Conservation (phyloP, 2,329 filamentous ascomycete genomes). For the Colletotrichum echinochloae region DNA sequence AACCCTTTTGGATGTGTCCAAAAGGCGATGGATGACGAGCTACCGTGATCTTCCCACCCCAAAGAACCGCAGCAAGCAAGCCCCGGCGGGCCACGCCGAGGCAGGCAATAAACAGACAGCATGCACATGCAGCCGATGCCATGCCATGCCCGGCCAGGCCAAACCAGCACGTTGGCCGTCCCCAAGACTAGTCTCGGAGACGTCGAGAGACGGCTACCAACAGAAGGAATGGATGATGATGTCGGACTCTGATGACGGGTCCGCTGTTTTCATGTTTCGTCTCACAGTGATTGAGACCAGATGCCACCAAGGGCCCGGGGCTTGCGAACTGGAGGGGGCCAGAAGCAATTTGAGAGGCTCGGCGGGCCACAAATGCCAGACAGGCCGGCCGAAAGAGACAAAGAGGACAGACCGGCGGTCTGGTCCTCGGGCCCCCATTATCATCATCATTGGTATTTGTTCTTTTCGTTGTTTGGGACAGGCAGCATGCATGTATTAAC, state of each 20-base stretch:
- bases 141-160: conserved; percentile 1
- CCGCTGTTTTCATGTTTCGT: conserved; percentile 34
- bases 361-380: conserved; percentile 20
- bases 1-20: background rate
- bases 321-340: conserved; percentile 36
- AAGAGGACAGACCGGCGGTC: conserved; percentile 20
- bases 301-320: conserved; percentile 29
- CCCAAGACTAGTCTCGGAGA: conserved; percentile 29
- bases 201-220: conserved; percentile 12
- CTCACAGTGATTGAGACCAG: conserved; percentile 28
- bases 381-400: conserved; percentile 17
- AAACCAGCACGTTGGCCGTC: conserved; percentile 17
- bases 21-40: background rate
- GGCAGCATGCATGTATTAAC: background rate
- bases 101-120: no score
- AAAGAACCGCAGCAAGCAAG: background rate
- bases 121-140: no score
- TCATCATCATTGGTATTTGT: no score
- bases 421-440: no score
- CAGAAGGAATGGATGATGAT: conserved; percentile 22
- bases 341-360: conserved; percentile 27
- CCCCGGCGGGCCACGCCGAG: background rate
- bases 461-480: background rate
- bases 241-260: conserved; percentile 19
- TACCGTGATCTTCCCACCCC: background rate